Evolutionary conservation across 2,329 filamentous ascomycete species (phyloP), one percentile per base, ranked within the genome.

Genomic region (Westerdykella sp.): DNA sequence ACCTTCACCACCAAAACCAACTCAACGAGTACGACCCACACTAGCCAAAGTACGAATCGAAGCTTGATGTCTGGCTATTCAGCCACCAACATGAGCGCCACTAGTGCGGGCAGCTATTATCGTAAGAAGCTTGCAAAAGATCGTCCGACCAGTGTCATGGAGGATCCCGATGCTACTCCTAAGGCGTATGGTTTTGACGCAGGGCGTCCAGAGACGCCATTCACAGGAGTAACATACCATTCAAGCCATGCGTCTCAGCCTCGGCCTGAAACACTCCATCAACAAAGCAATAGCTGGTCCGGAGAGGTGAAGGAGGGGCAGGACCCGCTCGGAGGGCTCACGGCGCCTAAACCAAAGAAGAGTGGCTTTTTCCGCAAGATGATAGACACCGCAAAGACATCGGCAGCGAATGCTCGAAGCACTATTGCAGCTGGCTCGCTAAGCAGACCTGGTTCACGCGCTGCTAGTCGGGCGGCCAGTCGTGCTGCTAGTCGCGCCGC

Each of bases 321-420:
- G 15, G 78, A 81, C 32, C 78, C 84, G 1, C 75, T 96, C 5
- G 91, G 91, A 34, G 90, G 91, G 0, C 76, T 97, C 7, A 73
- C 72, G 11, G 75, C 78, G 9, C 89, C 89, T 85, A 90, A 67
- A 75, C 81, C 87, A 50, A 73, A 68, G 53, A 93, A 88, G 65
- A 83, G 84, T 48, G 91, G 88, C 39, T 95, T 97, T 59, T 93
- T 97, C 74, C 93, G 91, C 67, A 94, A 95, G 61, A 91, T 97
- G 55, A 80, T 96, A 23, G 90, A 95, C 52, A 88, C 87, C 2
- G 91, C 90, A 13, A 96, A 95, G 71, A 96, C 91, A 0, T 88
- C 89, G 25, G 90, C 94, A 28, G 91, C 91, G 2, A 95, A 83
- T 61, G 88, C 87, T 41, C 80, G 91, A 49, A 93, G 85, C 51